These are phyloP conservation scores for Tulasnella sp. DNA, from an alignment of 768 basidiomycete genomes.

Conservation along the genomic window DNA sequence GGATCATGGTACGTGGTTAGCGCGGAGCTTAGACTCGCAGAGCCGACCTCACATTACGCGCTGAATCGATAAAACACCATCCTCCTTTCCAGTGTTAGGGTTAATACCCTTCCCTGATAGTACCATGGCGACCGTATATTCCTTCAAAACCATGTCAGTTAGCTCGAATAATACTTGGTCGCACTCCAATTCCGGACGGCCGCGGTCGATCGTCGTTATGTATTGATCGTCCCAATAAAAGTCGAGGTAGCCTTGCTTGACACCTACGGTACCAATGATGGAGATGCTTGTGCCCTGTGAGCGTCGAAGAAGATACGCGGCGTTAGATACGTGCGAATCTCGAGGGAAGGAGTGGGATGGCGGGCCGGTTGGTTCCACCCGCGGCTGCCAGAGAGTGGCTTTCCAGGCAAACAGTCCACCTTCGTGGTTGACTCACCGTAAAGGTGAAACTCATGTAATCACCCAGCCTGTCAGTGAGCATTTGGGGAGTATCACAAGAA, in stretches of 20 bases:
- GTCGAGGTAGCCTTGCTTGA: not conserved
- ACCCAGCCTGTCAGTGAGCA: not conserved
- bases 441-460: slow-evolving; percentile 21
- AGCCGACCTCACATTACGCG: not conserved
- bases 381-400: no score
- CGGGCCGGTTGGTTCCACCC: no score
- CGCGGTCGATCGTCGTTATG: not conserved
- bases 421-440: not conserved
- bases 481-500: not conserved
- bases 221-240: not conserved
- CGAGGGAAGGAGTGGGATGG: no score
- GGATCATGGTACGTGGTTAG: not conserved
- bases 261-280: slow-evolving; percentile 12
- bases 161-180: not conserved
- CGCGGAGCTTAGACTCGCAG: not conserved
- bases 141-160: not conserved
- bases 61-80: slow-evolving; percentile 13
- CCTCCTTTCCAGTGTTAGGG: not conserved
- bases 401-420: no score
- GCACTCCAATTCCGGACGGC: not conserved
- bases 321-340: no score
- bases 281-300: slow-evolving; percentile 24
- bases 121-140: not conserved
- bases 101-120: not conserved
- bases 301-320: not conserved